Base-by-base conservation (phyloP, 495 filamentous ascomycete species). In the Rostrohypoxylon terebratum region DNA sequence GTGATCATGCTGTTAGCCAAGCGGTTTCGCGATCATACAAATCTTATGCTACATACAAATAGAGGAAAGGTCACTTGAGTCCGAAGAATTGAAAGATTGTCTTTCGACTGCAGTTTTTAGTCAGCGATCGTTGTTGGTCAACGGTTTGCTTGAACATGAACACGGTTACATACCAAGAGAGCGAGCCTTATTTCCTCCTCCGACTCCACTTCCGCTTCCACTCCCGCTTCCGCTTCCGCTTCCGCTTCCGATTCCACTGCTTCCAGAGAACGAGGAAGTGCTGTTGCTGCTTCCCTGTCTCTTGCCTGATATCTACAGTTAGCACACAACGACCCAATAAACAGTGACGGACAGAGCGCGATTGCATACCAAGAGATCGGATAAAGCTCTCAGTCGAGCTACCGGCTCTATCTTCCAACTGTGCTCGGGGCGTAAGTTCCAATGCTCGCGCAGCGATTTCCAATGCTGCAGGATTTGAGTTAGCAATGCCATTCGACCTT, bases 401-500 rank as follows among this genome's bases (percentile, higher is more conserved):
- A 4, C 28, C 5, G 31, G 54, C 28, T 11, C 44, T 51, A 31
- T 21, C 53, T 51, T 34, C 53, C 4, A 51, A 0, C 33, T 36
- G 44, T 11, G 53, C 3, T 60, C 51, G 28, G 4, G 69, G 58
- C 16, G 53, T 53, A 11, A 68, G 25, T 21, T 63, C 63, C 11
- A 68, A 51, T 40, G 63, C 63, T 59, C 69, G 48, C 16, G 69
- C 63, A 1, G 69, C 50, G 10, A 72, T 44, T 11, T 58, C 47
- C 10, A 65, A 44, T 20, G 63, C 69, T 72, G 9, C 3, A 16
- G 16, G 11, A 11, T 40, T 3, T n/a, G n/a, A 21, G 58, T 67
- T 50, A 72, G 69, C 18, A 0, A 38, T 18, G 1, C 2, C 1
- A 14, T 23, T 25, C 44, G 23, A 44, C 20, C 6, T 45, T 13